Percentiles rank a stretch among this genome's conserved stretches.
phyloP scores from a whole-genome alignment of 164 flowering plant genomes.

The Malania oleifera region DNA sequence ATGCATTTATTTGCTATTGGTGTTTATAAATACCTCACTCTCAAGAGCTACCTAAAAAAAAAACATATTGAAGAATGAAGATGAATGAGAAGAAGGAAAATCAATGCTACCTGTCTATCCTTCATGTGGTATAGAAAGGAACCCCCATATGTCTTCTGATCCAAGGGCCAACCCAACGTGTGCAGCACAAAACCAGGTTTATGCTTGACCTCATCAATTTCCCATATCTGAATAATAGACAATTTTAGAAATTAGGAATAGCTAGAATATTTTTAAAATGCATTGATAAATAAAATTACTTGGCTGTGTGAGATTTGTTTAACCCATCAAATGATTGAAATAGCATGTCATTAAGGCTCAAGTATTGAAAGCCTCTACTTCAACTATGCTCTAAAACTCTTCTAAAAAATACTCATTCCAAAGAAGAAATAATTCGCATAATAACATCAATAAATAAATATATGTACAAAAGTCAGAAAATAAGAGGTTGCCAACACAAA shows the following conservation, averaged over 20 bases:
- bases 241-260: constrained; percentile 6
- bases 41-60: no score
- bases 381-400: not conserved
- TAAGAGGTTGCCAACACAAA: no score
- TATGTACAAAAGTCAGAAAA: no score
- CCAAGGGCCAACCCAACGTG: constrained; percentile 97
- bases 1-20: no score
- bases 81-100: not conserved
- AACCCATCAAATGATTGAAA: no score
- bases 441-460: no score
- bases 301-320: not conserved
- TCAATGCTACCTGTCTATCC: constrained; percentile 62
- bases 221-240: constrained; percentile 76
- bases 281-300: no score
- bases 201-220: constrained; percentile 73
- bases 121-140: constrained; percentile 97
- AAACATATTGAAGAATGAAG: not conserved
- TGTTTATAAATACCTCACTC: no score
- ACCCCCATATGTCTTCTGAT: constrained; percentile 89
- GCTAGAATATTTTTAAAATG: not conserved
- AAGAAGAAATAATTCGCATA: no score
- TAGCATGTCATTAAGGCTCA: not conserved
- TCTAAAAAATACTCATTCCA: no score
- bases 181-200: constrained; percentile 82
- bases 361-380: not conserved